phyloP scores from a whole-genome alignment of 805 yeast genomes.

The Priceomyces castillae region DNA sequence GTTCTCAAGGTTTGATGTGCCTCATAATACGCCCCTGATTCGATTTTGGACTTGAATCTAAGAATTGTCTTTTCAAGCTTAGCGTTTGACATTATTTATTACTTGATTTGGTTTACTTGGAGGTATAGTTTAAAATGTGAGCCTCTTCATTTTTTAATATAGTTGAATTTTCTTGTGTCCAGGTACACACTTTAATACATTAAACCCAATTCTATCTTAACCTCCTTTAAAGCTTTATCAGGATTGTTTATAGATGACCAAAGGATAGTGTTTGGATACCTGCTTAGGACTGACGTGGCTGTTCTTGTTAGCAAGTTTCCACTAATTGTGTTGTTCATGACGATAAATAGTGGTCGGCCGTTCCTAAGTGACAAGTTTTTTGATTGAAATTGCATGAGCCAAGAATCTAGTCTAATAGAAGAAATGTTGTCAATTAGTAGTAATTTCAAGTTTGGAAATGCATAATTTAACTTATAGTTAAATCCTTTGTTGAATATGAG shows the following conservation, averaged over 20 bases:
- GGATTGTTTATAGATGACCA: constrained; percentile 2
- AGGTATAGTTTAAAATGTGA: too few species aligned
- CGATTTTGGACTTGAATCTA: constrained; percentile 67
- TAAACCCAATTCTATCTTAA: constrained; percentile 4
- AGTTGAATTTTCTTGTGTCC: background rate
- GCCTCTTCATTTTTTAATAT: too few species aligned
- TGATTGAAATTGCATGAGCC: constrained; percentile 17
- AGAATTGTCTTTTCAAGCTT: constrained; percentile 59
- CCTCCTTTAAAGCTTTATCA: constrained; percentile 1
- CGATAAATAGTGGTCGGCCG: constrained; percentile 11
- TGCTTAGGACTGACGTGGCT: background rate
- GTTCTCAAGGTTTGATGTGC: constrained; percentile 95
- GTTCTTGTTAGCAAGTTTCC: constrained; percentile 10
- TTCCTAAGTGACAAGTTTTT: constrained; percentile 9
- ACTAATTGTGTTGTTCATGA: constrained; percentile 15
- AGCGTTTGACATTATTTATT: constrained; percentile 17
- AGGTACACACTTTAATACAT: background rate
- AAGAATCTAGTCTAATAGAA: constrained; percentile 11
- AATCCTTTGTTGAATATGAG: constrained; percentile 11
- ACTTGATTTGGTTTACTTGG: too few species aligned
- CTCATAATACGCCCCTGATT: constrained; percentile 78
- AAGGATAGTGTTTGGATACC: background rate
- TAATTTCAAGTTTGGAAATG: constrained; percentile 17
- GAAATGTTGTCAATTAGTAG: constrained; percentile 23
- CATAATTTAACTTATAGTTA: background rate